Evolutionary conservation across 371 early-diverging fungal species (phyloP), one percentile per base, ranked within the genome.

Genomic region (Rhizopus delemar): DNA sequence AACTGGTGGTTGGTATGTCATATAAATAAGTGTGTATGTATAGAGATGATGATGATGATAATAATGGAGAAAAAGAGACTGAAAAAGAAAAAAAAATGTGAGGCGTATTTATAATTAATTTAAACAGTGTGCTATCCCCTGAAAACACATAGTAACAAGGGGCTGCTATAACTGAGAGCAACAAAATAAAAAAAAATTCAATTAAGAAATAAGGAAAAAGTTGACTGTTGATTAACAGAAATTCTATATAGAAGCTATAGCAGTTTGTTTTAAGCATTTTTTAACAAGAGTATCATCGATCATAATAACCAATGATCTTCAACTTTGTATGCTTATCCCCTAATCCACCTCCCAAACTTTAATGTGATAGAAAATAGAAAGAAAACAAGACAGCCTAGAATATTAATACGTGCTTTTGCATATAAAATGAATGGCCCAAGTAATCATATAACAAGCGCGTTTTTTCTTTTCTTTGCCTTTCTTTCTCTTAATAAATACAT

Each of bases 101-200:
- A 11, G 6, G 43, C 43, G 43, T 43, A 43, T 43, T 43, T 43
- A 43, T 43, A 43, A 15, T 15, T n/a, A 43, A 43, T n/a, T 43
- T n/a, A 6, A 43, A 13, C 22, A 36, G 36, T 36, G 11, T 36
- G 6, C 8, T 43, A 43, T 43, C 15, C 43, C 43, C n/a, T 43
- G 5, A 11, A n/a, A 3, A 43, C 6, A 15, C n/a, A 43, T 5
- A n/a, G 15, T 11, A 43, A 15, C 12, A 43, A 43, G 43, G 43
- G 15, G 43, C n/a, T 11, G 39, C 22, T 22, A 22, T 22, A 22
- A 22, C 2, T 22, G 22, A 22, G 22, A 22, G 22, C 2, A 22
- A 2, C 22, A 22, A 22, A 22, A 22, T 22, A 22, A 22, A 22
- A 1, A 1, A 22, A 22, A 1, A 22, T 22, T 22, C 22, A 22